Base-by-base conservation (phyloP, 768 basidiomycete species). In the Panellus pusillus region DNA sequence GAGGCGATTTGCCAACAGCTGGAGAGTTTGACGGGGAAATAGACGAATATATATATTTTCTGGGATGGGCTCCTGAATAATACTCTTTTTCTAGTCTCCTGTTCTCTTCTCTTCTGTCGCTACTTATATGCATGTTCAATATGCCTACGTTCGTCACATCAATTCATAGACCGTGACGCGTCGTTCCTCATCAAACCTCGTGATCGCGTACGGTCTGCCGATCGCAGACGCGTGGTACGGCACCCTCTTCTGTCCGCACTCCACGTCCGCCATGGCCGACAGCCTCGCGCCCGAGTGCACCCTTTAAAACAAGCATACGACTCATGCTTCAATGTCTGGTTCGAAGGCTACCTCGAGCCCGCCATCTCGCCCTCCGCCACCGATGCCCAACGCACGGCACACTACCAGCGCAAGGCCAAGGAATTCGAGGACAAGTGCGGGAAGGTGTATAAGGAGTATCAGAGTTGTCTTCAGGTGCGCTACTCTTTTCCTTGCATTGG, bases 321-420 rank as follows among this genome's bases (percentile, higher is more conserved):
- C 70, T 76, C 89, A 0, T 98, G 95, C 76, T 98, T 98, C 75
- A 97, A 97, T 64, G 83, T 89, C 8, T 98, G 95, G 96, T 94
- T 99, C 62, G 94, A 97, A 69, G 93, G 91, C 11, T 99, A 98
- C 68, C 83, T 98, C 19, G 89, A 93, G 65, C 93, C 93, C 9
- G 85, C 83, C 9, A 75, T 87, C 15, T 70, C 76, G 13, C 70
- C 71, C 14, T 61, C 72, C 20, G 61, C 74, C 6, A 67, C 68
- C 6, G 57, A 70, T 12, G 73, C 78, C 47, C 72, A 79, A 51
- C 82, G 83, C 43, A 72, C 77, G 14, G 80, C 75, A 42, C 86
- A 87, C 63, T 83, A 88, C 3, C 83, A 84, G 62, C 71, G 80
- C 54, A 95, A 94, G 70, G 91, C 92, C 6, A 86, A 87, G 38